A percentile compares a stretch with the other conserved stretches of the same genome.
phyloP scores from a whole-genome alignment of 2,329 filamentous ascomycete species.

The Penicillium sp. region DNA sequence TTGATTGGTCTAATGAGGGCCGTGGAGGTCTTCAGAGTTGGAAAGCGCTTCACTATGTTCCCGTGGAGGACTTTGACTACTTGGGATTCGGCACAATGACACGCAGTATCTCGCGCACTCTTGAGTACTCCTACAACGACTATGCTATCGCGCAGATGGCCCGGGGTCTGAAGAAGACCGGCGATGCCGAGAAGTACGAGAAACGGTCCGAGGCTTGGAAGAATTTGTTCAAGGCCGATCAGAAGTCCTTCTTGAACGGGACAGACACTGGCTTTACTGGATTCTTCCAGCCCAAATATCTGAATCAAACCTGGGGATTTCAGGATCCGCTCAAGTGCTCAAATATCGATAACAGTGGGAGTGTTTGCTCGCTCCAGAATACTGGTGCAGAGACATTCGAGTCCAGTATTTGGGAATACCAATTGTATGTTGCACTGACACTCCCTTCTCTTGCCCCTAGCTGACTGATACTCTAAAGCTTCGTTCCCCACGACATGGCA shows the following conservation, averaged over 20 bases:
- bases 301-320: conserved; percentile 69
- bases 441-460: conserved; percentile 36
- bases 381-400: conserved; percentile 37
- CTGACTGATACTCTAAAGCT: conserved; percentile 50
- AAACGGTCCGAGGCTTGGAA: conserved; percentile 65
- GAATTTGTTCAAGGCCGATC: conserved; percentile 66
- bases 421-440: conserved; percentile 56
- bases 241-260: conserved; percentile 59
- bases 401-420: conserved; percentile 41
- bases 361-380: conserved; percentile 37
- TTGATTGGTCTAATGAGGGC: conserved; percentile 69
- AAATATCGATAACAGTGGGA: conserved; percentile 56
- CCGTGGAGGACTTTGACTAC: conserved; percentile 68
- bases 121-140: conserved; percentile 78
- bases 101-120: conserved; percentile 68
- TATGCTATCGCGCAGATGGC: conserved; percentile 67
- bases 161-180: conserved; percentile 55
- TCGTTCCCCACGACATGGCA: conserved; percentile 55
- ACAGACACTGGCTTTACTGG: conserved; percentile 67
- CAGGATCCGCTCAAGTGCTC: conserved; percentile 61
- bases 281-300: conserved; percentile 70
- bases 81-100: conserved; percentile 69
- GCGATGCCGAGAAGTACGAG: conserved; percentile 62
- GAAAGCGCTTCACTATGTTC: conserved; percentile 71
- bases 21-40: conserved; percentile 70